Conservation (phyloP, 306 rosid species). For the Fagus crenata region DNA sequence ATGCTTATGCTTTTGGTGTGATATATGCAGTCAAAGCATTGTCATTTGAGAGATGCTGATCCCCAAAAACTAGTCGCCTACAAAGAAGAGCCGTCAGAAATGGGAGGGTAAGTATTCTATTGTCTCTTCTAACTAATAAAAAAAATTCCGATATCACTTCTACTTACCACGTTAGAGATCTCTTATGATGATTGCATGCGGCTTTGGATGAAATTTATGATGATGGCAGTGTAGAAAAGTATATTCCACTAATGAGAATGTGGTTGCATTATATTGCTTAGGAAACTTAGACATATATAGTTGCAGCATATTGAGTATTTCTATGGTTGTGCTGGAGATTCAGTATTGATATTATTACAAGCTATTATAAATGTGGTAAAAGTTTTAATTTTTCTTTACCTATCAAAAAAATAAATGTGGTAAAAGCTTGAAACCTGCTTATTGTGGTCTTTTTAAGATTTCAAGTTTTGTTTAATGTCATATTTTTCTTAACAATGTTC, state of each 20-base stretch:
- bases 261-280: not conserved
- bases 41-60: constrained; percentile 65
- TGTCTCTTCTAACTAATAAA: constrained; percentile 6
- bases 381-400: too few relatives aligned
- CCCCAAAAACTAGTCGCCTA: constrained; percentile 60
- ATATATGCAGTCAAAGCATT: constrained; percentile 75
- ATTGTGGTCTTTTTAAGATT: not conserved
- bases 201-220: not conserved
- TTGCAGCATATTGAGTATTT: not conserved
- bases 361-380: not conserved
- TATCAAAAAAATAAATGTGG: not conserved
- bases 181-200: constrained; percentile 2
- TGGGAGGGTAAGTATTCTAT: constrained; percentile 89
- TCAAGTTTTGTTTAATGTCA: not conserved
- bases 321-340: not conserved
- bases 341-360: not conserved
- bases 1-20: constrained; percentile 7
- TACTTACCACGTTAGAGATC: constrained; percentile 2
- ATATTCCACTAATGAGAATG: not conserved
- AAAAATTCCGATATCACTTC: constrained; percentile 3
- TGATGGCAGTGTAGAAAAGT: not conserved
- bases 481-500: not conserved
- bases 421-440: not conserved
- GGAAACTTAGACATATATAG: not conserved
- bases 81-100: constrained; percentile 91